Conservation (phyloP, 2,329 filamentous ascomycete species). For the Talaromyces albobiverticillius region DNA sequence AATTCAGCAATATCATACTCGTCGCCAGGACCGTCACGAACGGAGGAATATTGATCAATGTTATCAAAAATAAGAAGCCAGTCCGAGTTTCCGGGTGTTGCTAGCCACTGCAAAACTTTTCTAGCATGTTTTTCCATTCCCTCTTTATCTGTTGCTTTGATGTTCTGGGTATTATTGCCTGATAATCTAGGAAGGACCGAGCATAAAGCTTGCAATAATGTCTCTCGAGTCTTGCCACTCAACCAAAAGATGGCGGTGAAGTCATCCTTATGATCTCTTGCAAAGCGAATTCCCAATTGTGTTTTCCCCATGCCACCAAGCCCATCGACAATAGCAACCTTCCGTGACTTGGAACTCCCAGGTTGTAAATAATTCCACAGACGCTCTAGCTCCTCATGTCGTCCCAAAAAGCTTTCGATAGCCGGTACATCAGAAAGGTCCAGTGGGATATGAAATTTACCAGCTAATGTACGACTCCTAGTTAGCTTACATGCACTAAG, state of each 20-base stretch:
- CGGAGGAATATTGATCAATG: conserved; percentile 1
- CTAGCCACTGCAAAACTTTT: not conserved
- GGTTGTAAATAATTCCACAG: conserved; percentile 17
- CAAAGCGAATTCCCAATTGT: conserved; percentile 22
- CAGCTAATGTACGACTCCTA: not conserved
- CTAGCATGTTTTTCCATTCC: not conserved
- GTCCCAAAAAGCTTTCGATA: conserved; percentile 16
- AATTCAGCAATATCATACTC: not conserved
- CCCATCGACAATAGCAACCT: conserved; percentile 20
- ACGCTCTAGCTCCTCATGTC: conserved; percentile 16
- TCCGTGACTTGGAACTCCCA: conserved; percentile 7
- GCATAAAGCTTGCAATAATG: conserved; percentile 21
- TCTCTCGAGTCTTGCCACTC: conserved; percentile 20
- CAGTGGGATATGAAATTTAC: not conserved
- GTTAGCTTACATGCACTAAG: too few species aligned
- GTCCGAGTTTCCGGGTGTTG: not conserved
- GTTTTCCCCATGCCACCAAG: conserved; percentile 27
- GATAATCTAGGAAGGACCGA: conserved; percentile 17
- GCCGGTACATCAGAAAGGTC: not conserved
- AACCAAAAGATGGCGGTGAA: conserved; percentile 28
- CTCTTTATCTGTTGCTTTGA: not conserved
- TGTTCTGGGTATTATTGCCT: conserved; percentile 5
- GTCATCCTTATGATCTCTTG: conserved; percentile 19
- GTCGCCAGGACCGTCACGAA: not conserved
- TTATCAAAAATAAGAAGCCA: conserved; percentile 5